Evolutionary conservation across 1,284 basidiomycete genomes (phyloP).

Genomic region (Leccinum cinnamomeum): DNA sequence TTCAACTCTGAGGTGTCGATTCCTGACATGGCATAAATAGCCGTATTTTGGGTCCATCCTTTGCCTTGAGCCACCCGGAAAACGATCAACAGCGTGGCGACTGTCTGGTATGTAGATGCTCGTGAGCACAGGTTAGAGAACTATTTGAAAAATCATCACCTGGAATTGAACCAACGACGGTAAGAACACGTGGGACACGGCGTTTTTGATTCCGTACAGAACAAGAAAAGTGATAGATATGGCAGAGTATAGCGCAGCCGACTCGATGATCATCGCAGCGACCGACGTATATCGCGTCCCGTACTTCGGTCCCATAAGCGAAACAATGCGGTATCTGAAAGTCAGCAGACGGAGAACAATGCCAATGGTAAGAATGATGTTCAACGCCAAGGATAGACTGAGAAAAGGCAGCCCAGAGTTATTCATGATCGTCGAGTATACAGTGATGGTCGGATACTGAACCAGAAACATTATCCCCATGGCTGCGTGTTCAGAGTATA

Average conservation of each 20-base stretch:
- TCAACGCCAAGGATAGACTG: neutral
- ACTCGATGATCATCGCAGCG: neutral
- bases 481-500: neutral
- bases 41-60: neutral
- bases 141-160: neutral
- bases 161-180: neutral
- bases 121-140: neutral
- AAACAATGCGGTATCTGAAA: neutral
- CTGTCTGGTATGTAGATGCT: neutral
- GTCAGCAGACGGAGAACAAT: neutral
- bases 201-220: neutral
- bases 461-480: neutral
- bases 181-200: neutral
- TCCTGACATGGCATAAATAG: neutral
- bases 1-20: neutral
- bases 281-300: neutral
- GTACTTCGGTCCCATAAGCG: neutral
- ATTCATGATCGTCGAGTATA: neutral
- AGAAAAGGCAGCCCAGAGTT: neutral
- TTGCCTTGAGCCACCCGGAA: neutral
- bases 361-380: neutral
- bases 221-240: neutral
- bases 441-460: neutral
- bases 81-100: neutral
- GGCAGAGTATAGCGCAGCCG: neutral